phyloP scores from a whole-genome alignment of 2,329 filamentous ascomycete species.

The Rachicladosporium sp. region DNA sequence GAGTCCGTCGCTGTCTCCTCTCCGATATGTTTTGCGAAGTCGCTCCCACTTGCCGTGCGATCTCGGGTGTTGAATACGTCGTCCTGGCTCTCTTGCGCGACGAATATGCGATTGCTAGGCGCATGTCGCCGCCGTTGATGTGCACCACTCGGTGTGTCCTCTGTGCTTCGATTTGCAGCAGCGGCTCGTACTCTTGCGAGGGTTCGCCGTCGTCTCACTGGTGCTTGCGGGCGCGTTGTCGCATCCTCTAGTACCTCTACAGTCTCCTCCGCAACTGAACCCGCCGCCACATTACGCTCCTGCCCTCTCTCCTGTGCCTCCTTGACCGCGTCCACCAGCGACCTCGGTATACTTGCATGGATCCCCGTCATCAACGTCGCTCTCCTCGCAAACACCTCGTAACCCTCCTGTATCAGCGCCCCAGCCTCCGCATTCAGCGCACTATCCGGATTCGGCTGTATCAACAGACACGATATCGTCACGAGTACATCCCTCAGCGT shows the following conservation, averaged over 20 bases:
- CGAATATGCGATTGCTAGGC: slow-evolving; percentile 11
- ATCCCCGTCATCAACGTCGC: slow-evolving; percentile 51
- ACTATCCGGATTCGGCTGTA: slow-evolving; percentile 52
- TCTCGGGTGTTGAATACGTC: slow-evolving; percentile 2
- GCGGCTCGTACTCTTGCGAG: slow-evolving; percentile 16
- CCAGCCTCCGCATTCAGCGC: slow-evolving; percentile 51
- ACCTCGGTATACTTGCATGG: slow-evolving; percentile 42
- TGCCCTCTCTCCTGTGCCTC: slow-evolving; percentile 43
- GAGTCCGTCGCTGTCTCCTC: slow-evolving; percentile 24
- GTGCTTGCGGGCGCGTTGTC: slow-evolving; percentile 9
- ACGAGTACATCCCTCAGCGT: slow-evolving; percentile 47
- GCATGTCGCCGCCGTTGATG: slow-evolving; percentile 1
- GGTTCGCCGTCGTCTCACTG: slow-evolving; percentile 14
- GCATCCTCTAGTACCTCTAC: slow-evolving; percentile 9
- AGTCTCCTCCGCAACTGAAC: slow-evolving; percentile 6
- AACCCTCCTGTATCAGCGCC: slow-evolving; percentile 46
- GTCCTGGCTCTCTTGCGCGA: slow-evolving; percentile 10
- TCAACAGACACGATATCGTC: slow-evolving; percentile 49
- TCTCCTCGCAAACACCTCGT: slow-evolving; percentile 42
- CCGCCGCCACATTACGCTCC: slow-evolving; percentile 12
- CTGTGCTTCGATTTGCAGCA: slow-evolving; percentile 9
- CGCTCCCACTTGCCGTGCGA: slow-evolving; percentile 1
- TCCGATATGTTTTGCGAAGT: slow-evolving; percentile 8
- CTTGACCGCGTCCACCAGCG: slow-evolving; percentile 31
- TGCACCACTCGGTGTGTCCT: slow-evolving; percentile 15